Conservation (phyloP, 306 rosid species). For the Leucaena leucocephala region DNA sequence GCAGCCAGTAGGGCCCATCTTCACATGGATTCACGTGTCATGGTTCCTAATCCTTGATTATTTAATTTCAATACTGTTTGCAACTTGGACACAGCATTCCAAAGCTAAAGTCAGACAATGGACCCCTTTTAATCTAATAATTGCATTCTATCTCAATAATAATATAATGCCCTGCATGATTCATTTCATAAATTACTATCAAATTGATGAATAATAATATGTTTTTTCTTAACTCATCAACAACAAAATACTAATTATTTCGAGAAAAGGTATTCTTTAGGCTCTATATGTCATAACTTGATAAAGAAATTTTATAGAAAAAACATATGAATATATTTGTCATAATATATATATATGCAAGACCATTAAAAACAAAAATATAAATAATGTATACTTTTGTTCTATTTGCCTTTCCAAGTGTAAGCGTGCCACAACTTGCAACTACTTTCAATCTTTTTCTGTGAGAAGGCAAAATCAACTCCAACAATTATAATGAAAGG, state of each 20-base stretch:
- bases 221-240: background rate
- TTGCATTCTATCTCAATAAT: slow-evolving; percentile 35
- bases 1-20: slow-evolving; percentile 64
- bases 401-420: slow-evolving; percentile 46
- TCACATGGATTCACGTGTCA: slow-evolving; percentile 79
- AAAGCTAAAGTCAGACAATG: slow-evolving; percentile 48
- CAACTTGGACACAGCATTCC: slow-evolving; percentile 49
- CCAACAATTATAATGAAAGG: slow-evolving; percentile 29
- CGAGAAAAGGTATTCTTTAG: background rate
- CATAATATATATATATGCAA: slow-evolving; percentile 1
- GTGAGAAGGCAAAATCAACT: slow-evolving; percentile 37
- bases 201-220: background rate
- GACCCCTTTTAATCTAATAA: slow-evolving; percentile 48
- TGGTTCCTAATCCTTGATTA: slow-evolving; percentile 49
- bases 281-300: background rate
- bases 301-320: background rate
- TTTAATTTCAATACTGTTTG: slow-evolving; percentile 38
- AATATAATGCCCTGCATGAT: background rate
- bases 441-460: slow-evolving; percentile 13
- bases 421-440: slow-evolving; percentile 36
- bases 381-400: slow-evolving; percentile 21
- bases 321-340: background rate
- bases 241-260: background rate
- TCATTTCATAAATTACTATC: background rate
- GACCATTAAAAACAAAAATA: slow-evolving; percentile 25